Evolutionary conservation across 2,329 filamentous ascomycete species (phyloP), one percentile per base, ranked within the genome.

Genomic region (Aschersonia sp.): DNA sequence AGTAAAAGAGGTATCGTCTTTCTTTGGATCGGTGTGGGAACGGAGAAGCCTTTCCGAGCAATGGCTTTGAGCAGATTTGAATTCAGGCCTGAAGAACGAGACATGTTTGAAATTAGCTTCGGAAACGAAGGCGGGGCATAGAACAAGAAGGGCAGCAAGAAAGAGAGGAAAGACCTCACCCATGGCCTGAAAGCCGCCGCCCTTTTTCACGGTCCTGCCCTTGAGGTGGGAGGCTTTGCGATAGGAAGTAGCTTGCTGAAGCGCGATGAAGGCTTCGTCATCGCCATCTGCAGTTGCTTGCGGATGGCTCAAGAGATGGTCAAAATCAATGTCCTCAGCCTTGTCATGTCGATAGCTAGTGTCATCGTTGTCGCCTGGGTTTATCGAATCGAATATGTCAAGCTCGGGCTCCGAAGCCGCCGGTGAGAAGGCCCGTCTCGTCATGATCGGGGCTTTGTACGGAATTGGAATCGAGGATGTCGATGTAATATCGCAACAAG

Each of bases 131-230:
- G 20, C 20, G 20, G 20, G 12, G 12, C 7, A 20, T 20, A 20
- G 20, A 20, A 20, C 20, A 20, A 38, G 3, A 38, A 4, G 35
- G 12, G 7, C 35, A 9, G 35, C 35, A 38, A 4, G 35, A 12
- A 12, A 7, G 10, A 9, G 44, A 44, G 6, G 10, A 12, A 9
- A 10, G 7, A 28, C 52, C 68, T 50, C 66, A 82, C 78, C 85
- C 89, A 98, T 96, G 44, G 86, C 84, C 64, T 98, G 92, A 61
- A 98, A 98, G 47, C 91, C 92, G 58, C 92, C 92, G 40, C 89
- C 86, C 66, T 97, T 98, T 71, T 96, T 96, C 32, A 87, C 85
- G 3, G 82, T 84, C 53, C 85, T 85, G 28, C 87, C 86, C 64
- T 91, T 92, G 5, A 92, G 57, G 60, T 89, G 92, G 7, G 84